These are phyloP conservation scores for Solanum clarkiae DNA, from an alignment of 257 asterid species.

Conservation along the genomic window DNA sequence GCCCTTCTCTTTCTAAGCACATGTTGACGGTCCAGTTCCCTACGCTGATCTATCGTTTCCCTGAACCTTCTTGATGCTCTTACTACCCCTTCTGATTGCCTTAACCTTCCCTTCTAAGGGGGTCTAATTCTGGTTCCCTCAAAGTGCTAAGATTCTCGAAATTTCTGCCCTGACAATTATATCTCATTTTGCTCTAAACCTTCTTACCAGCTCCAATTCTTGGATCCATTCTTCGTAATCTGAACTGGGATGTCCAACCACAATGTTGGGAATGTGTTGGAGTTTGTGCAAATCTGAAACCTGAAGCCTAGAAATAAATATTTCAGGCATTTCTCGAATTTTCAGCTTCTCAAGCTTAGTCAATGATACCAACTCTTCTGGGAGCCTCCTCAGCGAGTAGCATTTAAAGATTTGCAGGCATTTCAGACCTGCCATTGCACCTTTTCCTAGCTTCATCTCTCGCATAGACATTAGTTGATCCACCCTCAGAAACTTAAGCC, in stretches of 20 bases:
- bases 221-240: background rate
- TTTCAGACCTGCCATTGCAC: conserved; percentile 1
- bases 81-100: rapidly evolving
- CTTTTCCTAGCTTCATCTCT: background rate
- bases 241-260: background rate
- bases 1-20: background rate
- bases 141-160: too few species aligned
- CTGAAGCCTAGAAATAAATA: background rate
- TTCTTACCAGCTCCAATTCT: background rate
- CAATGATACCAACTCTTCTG: background rate
- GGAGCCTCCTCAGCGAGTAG: background rate
- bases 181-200: too few species aligned
- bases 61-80: too few species aligned
- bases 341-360: background rate
- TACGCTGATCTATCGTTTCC: too few species aligned
- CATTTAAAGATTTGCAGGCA: background rate
- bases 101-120: too few species aligned
- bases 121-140: too few species aligned
- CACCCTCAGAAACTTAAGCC: background rate
- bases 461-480: background rate
- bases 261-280: background rate
- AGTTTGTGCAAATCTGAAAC: background rate
- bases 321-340: background rate
- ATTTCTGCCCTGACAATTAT: too few species aligned
- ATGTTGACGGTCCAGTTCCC: too few species aligned